A percentile compares a stretch with the other conserved stretches of the same genome.
Evolutionary conservation across 805 yeast species (phyloP).

Genomic region (Starmerella vaccinii): DNA sequence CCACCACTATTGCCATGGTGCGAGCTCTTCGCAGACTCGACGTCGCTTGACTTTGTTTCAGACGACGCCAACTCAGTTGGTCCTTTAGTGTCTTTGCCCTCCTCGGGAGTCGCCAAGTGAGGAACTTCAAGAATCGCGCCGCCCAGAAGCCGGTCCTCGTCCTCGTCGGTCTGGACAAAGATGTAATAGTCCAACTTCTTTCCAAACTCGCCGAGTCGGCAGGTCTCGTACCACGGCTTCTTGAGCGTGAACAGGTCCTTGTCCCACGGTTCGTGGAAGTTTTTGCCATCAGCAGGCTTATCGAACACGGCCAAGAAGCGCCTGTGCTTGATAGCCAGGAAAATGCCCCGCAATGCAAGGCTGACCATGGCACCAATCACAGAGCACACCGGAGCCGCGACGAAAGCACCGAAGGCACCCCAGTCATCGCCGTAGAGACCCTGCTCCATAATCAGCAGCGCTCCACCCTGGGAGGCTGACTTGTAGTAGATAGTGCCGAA

Average conservation of each 20-base stretch:
- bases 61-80: neutral
- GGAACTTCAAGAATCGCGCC: conserved; percentile 11
- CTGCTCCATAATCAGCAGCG: conserved; percentile 47
- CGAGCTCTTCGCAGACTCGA: neutral
- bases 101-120: neutral
- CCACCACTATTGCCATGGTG: no score
- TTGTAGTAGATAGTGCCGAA: conserved; percentile 72
- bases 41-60: neutral
- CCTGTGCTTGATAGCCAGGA: conserved; percentile 13
- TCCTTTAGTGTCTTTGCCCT: neutral
- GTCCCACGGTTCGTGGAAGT: conserved; percentile 17
- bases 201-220: conserved; percentile 3
- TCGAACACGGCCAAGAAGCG: conserved; percentile 22
- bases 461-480: conserved; percentile 63
- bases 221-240: conserved; percentile 24
- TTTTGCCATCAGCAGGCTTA: conserved; percentile 15
- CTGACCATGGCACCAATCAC: conserved; percentile 45
- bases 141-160: conserved; percentile 4
- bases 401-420: conserved; percentile 93
- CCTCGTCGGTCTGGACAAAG: conserved; percentile 19
- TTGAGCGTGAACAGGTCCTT: conserved; percentile 13
- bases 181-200: conserved; percentile 19
- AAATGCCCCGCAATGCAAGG: conserved; percentile 33
- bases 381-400: conserved; percentile 79
- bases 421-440: conserved; percentile 78